phyloP scores from a whole-genome alignment of 1,284 basidiomycete species.

The Filobasidium uniguttulatum region DNA sequence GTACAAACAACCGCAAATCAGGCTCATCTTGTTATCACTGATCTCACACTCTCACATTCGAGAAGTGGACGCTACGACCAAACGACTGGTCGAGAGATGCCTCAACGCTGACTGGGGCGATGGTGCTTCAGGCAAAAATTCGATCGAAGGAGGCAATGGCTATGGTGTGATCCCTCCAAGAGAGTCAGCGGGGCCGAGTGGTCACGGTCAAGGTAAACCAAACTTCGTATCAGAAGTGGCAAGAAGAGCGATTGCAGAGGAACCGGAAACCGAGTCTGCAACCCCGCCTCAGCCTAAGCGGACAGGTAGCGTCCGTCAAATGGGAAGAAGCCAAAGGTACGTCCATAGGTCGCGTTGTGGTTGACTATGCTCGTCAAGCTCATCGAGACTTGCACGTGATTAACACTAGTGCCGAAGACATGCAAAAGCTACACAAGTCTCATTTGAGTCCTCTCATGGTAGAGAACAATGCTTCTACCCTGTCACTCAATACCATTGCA shows the following conservation, averaged over 20 bases:
- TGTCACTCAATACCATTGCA: constrained; percentile 25
- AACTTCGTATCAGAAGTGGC: no score
- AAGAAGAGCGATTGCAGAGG: no score
- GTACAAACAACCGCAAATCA: constrained; percentile 86
- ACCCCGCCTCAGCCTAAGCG: no score
- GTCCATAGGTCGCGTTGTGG: neutral
- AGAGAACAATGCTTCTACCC: constrained; percentile 18
- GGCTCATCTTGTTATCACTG: constrained; percentile 65
- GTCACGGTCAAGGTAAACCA: no score
- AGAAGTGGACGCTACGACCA: constrained; percentile 72
- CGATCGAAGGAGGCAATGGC: no score
- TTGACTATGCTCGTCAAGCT: neutral
- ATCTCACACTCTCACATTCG: constrained; percentile 60
- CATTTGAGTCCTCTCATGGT: constrained; percentile 6
- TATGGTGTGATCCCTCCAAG: no score
- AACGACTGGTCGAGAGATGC: constrained; percentile 82
- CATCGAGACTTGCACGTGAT: neutral
- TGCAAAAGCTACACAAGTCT: constrained; percentile 19
- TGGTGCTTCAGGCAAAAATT: neutral
- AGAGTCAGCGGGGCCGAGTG: no score
- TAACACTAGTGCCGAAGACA: constrained; percentile 21
- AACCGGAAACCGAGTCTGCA: no score
- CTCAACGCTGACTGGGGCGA: constrained; percentile 74
- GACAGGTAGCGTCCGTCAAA: no score
- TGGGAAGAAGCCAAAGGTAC: constrained; percentile 28